Percentiles rank a stretch among this genome's conserved stretches.
These are phyloP conservation scores for Cucurbita maxima DNA, from an alignment of 306 rosid genomes.

Conservation along the genomic window DNA sequence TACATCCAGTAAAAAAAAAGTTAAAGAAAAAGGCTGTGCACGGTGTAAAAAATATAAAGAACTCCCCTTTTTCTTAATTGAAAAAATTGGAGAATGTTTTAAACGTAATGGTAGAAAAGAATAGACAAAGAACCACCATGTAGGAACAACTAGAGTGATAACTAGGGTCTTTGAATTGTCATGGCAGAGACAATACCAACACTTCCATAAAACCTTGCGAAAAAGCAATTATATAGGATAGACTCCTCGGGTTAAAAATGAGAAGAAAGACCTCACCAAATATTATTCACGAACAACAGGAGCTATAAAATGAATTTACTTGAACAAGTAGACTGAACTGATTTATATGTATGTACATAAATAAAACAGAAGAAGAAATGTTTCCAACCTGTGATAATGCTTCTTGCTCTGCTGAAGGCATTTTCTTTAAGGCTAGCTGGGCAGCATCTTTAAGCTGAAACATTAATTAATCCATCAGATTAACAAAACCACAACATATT, in stretches of 20 bases:
- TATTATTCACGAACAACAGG: background rate
- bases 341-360: background rate
- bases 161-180: background rate
- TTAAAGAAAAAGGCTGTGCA: background rate
- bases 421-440: constrained; percentile 80
- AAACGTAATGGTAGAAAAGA: background rate
- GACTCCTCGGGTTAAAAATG: background rate
- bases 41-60: background rate
- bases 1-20: background rate
- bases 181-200: background rate
- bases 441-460: constrained; percentile 90
- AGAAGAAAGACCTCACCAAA: background rate
- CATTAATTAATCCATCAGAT: constrained; percentile 8
- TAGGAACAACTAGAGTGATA: background rate
- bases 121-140: background rate
- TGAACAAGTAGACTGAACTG: background rate
- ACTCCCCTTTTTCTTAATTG: background rate
- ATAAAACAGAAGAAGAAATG: background rate
- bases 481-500: constrained; percentile 9
- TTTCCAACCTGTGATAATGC: constrained; percentile 71
- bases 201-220: background rate
- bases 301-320: background rate
- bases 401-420: constrained; percentile 99
- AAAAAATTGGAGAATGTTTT: background rate
- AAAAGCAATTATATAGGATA: background rate